A percentile compares a stretch with the other conserved stretches of the same genome.
phyloP scores from a whole-genome alignment of 2,329 filamentous ascomycete species.

The Verticillium isaacii region DNA sequence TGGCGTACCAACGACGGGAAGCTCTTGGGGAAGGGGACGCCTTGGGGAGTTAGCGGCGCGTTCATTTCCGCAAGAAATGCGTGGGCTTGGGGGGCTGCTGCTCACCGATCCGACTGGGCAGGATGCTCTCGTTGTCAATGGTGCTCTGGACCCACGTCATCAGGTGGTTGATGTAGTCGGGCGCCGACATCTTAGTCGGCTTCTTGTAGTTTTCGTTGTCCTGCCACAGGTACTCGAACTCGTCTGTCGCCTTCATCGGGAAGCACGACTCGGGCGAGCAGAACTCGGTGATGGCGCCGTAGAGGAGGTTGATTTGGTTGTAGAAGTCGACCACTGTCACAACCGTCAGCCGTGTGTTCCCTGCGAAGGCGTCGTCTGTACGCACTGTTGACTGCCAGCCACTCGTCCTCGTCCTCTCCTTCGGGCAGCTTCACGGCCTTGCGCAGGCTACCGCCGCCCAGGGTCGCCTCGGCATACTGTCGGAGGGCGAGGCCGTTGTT shows the following conservation, averaged over 20 bases:
- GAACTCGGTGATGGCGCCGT: slow-evolving; percentile 98
- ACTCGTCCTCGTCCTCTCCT: slow-evolving; percentile 96
- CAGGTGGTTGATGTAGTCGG: slow-evolving; percentile 95
- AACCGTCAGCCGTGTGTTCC: slow-evolving; percentile 18
- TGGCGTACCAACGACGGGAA: slow-evolving; percentile 87
- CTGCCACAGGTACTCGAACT: slow-evolving; percentile 99
- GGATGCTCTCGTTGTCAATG: slow-evolving; percentile 91
- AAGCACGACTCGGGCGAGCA: slow-evolving; percentile 96
- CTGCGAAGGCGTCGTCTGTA: neutral
- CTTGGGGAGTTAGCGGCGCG: slow-evolving; percentile 30
- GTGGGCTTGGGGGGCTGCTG: neutral
- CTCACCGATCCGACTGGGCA: slow-evolving; percentile 85
- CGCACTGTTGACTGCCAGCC: slow-evolving; percentile 94
- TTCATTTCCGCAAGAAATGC: neutral
- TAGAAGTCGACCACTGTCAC: slow-evolving; percentile 96
- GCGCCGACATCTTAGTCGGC: slow-evolving; percentile 96
- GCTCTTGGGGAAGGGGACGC: slow-evolving; percentile 90
- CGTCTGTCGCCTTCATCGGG: slow-evolving; percentile 99
- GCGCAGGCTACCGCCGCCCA: slow-evolving; percentile 88
- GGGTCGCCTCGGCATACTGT: slow-evolving; percentile 95
- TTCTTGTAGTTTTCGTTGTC: slow-evolving; percentile 90
- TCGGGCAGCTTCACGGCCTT: slow-evolving; percentile 97
- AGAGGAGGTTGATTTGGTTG: slow-evolving; percentile 98
- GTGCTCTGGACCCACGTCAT: slow-evolving; percentile 96
- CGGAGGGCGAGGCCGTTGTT: slow-evolving; percentile 80